phyloP scores from a whole-genome alignment of 2,329 filamentous ascomycete genomes.

The Pseudogymnoascus pannorum region DNA sequence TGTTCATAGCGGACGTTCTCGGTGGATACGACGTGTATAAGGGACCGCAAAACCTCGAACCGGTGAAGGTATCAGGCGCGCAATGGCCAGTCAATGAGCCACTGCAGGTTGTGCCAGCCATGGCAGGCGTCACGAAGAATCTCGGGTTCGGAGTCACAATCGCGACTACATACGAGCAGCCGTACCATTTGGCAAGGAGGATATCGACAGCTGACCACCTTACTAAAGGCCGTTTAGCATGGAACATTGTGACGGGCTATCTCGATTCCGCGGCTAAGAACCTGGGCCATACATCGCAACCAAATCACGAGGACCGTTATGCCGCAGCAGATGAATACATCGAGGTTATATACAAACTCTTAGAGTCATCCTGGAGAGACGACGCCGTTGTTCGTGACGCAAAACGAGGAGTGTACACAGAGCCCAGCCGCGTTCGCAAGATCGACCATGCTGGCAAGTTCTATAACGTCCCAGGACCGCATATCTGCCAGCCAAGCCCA shows the following conservation, averaged over 20 bases:
- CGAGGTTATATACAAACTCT: constrained; percentile 57
- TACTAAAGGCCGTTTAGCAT: constrained; percentile 46
- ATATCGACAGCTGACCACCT: constrained; percentile 60
- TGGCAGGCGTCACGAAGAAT: constrained; percentile 60
- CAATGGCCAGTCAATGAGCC: constrained; percentile 70
- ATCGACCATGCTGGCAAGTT: constrained; percentile 61
- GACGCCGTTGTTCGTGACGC: constrained; percentile 57
- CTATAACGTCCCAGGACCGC: constrained; percentile 56
- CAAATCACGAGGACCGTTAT: constrained; percentile 60
- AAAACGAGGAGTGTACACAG: constrained; percentile 51
- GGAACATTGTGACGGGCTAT: constrained; percentile 58
- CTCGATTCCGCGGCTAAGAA: constrained; percentile 60
- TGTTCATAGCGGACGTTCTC: constrained; percentile 61
- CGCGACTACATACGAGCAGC: constrained; percentile 61
- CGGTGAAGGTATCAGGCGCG: constrained; percentile 53
- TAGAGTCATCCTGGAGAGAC: constrained; percentile 58
- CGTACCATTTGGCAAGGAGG: constrained; percentile 57
- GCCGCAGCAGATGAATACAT: constrained; percentile 57
- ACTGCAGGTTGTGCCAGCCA: constrained; percentile 53
- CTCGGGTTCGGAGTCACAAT: constrained; percentile 64
- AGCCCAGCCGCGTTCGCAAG: constrained; percentile 49
- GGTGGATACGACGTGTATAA: constrained; percentile 65
- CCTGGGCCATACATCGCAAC: constrained; percentile 49
- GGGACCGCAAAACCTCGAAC: constrained; percentile 49
- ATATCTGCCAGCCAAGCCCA: constrained; percentile 57